phyloP scores from a whole-genome alignment of 2,329 filamentous ascomycete species.

The Tolypocladium inflatum region DNA sequence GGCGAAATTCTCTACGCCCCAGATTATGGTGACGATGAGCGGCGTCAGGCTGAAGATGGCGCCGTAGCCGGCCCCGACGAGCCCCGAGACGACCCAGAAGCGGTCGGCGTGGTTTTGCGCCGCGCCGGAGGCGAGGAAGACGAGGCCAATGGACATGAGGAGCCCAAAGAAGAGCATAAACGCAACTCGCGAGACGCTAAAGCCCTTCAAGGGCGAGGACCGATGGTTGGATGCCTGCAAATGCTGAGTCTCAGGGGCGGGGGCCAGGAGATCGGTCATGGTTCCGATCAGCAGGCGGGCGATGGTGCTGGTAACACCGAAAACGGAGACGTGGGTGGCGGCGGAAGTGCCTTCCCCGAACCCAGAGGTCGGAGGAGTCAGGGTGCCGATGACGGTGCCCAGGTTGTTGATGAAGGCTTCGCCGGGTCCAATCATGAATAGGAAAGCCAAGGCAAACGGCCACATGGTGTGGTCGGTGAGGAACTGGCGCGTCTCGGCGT shows the following conservation, averaged over 20 bases:
- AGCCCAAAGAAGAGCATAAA: conserved; percentile 71
- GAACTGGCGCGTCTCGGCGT: conserved; percentile 81
- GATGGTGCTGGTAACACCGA: conserved; percentile 83
- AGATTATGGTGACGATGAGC: conserved; percentile 92
- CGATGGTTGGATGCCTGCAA: conserved; percentile 28
- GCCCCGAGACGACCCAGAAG: conserved; percentile 77
- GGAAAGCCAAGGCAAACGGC: conserved; percentile 83
- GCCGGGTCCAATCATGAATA: conserved; percentile 88
- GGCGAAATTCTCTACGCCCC: conserved; percentile 97
- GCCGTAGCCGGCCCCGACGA: conserved; percentile 87
- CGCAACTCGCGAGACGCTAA: conserved; percentile 64
- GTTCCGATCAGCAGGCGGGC: conserved; percentile 84
- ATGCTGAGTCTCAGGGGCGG: conserved; percentile 50
- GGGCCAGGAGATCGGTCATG: conserved; percentile 79
- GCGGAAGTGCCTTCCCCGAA: conserved; percentile 45
- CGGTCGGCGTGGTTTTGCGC: conserved; percentile 66
- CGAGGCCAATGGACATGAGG: conserved; percentile 65
- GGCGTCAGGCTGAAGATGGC: conserved; percentile 83
- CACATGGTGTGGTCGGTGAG: conserved; percentile 90
- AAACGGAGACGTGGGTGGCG: conserved; percentile 85
- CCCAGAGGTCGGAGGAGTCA: conserved; percentile 51
- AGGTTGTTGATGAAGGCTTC: conserved; percentile 98
- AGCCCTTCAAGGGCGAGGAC: conserved; percentile 23
- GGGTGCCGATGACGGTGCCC: conserved; percentile 82
- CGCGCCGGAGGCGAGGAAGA: conserved; percentile 66